These are phyloP conservation scores for Ophiostoma angusticollis DNA, from an alignment of 2,329 filamentous ascomycete genomes.

Conservation along the genomic window DNA sequence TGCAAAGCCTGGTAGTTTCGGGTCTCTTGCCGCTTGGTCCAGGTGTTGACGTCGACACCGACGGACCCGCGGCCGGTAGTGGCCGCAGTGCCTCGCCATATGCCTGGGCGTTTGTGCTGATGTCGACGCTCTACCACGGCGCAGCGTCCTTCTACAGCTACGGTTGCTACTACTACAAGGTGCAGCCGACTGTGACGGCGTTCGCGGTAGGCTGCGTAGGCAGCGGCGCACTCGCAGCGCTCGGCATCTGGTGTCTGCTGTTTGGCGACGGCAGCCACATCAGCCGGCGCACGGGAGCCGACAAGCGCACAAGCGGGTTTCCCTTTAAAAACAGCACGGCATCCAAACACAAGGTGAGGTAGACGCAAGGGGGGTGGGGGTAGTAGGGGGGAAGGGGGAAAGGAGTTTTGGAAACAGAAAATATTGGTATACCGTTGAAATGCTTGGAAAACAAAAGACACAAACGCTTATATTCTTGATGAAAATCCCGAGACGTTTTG, in stretches of 20 bases:
- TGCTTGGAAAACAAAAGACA: no score
- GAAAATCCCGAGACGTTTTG: background rate
- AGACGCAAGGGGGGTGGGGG: background rate
- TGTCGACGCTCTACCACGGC: slow-evolving; percentile 56
- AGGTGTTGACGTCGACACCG: slow-evolving; percentile 31
- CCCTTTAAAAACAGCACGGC: slow-evolving; percentile 26
- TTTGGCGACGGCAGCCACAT: slow-evolving; percentile 27
- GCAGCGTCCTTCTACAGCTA: slow-evolving; percentile 54
- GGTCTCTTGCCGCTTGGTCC: slow-evolving; percentile 49
- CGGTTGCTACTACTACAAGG: slow-evolving; percentile 45
- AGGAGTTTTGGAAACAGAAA: background rate
- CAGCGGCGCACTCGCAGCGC: slow-evolving; percentile 41
- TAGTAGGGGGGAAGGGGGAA: background rate
- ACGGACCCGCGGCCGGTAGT: no score
- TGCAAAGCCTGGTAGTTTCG: slow-evolving; percentile 54
- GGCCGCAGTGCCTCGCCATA: slow-evolving; percentile 51
- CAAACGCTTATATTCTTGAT: background rate
- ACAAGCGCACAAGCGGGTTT: slow-evolving; percentile 29
- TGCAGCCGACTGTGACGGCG: slow-evolving; percentile 45
- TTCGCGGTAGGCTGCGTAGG: slow-evolving; percentile 44
- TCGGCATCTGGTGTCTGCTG: slow-evolving; percentile 50
- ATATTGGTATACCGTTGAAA: background rate
- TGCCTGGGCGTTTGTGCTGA: slow-evolving; percentile 50
- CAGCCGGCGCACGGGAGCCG: slow-evolving; percentile 26
- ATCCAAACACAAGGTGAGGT: slow-evolving; percentile 18